Evolutionary conservation across 495 filamentous ascomycete genomes (phyloP).

Genomic region (Penicillium odoratum): DNA sequence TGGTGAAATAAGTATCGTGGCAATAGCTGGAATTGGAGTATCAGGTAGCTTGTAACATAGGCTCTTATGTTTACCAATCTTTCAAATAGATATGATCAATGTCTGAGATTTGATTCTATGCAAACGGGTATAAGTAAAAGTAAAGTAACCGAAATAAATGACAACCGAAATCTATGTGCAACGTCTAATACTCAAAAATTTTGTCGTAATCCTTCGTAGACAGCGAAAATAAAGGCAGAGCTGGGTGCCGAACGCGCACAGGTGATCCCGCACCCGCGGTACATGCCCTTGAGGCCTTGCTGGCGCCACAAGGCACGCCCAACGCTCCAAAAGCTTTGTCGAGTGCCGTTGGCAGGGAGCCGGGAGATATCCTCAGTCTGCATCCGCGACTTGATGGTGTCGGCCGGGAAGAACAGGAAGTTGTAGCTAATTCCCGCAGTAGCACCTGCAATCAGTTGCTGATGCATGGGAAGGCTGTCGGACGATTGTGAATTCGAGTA

Average conservation of each 20-base stretch:
- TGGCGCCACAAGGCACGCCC: slow-evolving; percentile 71
- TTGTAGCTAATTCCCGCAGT: slow-evolving; percentile 91
- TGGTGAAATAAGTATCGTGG: slow-evolving; percentile 67
- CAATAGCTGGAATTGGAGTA: slow-evolving; percentile 24
- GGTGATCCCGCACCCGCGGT: slow-evolving; percentile 94
- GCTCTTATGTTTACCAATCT: too few species aligned
- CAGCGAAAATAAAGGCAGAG: slow-evolving; percentile 94
- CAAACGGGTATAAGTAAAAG: slow-evolving; percentile 2
- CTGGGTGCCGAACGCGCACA: slow-evolving; percentile 83
- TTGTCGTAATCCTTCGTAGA: slow-evolving; percentile 80
- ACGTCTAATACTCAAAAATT: slow-evolving; percentile 43
- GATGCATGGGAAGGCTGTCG: slow-evolving; percentile 53
- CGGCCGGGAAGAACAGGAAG: slow-evolving; percentile 93
- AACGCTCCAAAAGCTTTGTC: slow-evolving; percentile 68
- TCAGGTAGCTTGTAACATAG: not conserved
- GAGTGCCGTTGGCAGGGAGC: slow-evolving; percentile 28
- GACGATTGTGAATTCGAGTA: slow-evolving; percentile 21
- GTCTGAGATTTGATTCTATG: too few species aligned
- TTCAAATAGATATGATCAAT: not conserved
- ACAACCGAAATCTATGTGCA: slow-evolving; percentile 3
- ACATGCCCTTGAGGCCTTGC: slow-evolving; percentile 80
- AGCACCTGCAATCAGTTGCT: slow-evolving; percentile 87
- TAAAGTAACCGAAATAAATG: not conserved
- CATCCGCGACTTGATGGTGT: slow-evolving; percentile 95
- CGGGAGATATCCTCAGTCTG: slow-evolving; percentile 74